Conservation (phyloP, 306 rosid species). For the Trifolium pratense region DNA sequence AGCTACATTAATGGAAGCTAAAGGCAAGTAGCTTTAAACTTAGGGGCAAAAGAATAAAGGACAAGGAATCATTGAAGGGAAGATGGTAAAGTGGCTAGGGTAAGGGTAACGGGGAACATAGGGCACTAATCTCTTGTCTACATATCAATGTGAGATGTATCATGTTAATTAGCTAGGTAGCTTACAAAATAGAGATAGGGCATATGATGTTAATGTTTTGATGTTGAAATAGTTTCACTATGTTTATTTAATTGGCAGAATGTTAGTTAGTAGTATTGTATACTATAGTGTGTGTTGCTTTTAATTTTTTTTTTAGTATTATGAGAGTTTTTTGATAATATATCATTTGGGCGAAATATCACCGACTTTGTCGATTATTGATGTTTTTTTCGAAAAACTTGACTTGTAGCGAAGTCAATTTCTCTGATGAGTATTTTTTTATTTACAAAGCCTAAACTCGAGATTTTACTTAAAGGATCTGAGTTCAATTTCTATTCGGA, state of each 20-base stretch:
- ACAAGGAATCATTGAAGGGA: constrained; percentile 15
- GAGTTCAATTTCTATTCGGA: no score
- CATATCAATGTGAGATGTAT: constrained; percentile 37
- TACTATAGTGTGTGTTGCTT: background rate
- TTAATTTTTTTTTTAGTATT: background rate
- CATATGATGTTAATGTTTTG: constrained; percentile 21
- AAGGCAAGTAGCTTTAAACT: constrained; percentile 9
- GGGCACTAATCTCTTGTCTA: constrained; percentile 44
- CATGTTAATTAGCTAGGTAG: constrained; percentile 41
- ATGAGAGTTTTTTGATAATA: background rate
- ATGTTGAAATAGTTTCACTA: constrained; percentile 26
- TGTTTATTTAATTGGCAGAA: constrained; percentile 18
- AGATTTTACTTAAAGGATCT: no score
- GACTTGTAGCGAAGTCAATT: no score
- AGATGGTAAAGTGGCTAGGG: constrained; percentile 35
- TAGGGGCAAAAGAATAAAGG: constrained; percentile 32
- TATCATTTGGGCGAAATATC: no score
- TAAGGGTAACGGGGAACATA: constrained; percentile 51
- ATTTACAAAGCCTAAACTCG: no score
- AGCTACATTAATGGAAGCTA: constrained; percentile 62
- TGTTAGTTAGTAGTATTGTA: constrained; percentile 2
- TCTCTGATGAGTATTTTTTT: no score
- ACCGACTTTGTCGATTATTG: no score
- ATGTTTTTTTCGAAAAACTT: no score
- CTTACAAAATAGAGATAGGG: constrained; percentile 40